phyloP scores from a whole-genome alignment of 106 monocot genomes.

The Dendrobium chrysotoxum region DNA sequence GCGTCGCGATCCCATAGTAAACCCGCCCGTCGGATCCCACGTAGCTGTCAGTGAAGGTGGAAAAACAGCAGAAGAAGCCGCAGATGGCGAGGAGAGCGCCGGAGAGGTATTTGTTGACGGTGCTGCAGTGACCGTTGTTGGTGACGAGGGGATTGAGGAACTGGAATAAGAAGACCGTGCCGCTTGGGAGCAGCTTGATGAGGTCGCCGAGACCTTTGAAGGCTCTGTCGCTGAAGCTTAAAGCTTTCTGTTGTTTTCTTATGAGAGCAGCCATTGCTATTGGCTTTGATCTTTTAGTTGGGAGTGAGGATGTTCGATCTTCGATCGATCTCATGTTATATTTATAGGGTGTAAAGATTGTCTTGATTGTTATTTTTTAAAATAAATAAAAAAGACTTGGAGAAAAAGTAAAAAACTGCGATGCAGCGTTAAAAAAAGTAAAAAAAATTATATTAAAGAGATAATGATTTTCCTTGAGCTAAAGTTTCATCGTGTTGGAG shows the following conservation, averaged over 20 bases:
- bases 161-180: constrained; percentile 58
- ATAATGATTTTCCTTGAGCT: too few relatives aligned
- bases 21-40: constrained; percentile 21
- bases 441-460: too few relatives aligned
- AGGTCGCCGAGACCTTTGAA: constrained; percentile 46
- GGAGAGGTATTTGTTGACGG: constrained; percentile 19
- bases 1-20: constrained; percentile 54
- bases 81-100: constrained; percentile 32
- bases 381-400: too few relatives aligned
- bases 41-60: constrained; percentile 70
- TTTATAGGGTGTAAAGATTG: too few relatives aligned
- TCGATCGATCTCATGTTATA: too few relatives aligned
- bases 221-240: constrained; percentile 13
- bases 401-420: too few relatives aligned
- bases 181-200: constrained; percentile 64
- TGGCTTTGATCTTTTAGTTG: too few relatives aligned
- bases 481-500: too few relatives aligned
- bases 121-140: constrained; percentile 46
- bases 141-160: constrained; percentile 51
- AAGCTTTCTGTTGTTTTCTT: neutral
- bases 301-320: too few relatives aligned
- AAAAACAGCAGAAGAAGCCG: constrained; percentile 43
- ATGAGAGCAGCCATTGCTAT: neutral
- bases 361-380: too few relatives aligned
- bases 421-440: too few relatives aligned